Percentiles rank a stretch among this genome's conserved stretches.
Conservation (phyloP, 345 rosid species). For the Eucalyptus tenuipes region DNA sequence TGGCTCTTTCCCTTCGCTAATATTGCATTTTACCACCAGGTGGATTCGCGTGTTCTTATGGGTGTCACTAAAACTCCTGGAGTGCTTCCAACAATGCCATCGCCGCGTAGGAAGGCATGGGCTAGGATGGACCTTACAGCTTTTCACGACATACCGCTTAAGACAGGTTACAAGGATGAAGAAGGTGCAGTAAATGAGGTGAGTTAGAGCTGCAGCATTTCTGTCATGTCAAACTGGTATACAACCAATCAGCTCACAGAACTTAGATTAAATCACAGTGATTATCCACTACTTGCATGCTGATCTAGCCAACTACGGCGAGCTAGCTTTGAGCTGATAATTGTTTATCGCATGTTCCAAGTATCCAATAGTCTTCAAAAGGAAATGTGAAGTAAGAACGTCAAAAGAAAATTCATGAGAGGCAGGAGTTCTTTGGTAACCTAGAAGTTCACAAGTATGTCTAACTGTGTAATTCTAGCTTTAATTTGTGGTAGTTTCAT, state of each 20-base stretch:
- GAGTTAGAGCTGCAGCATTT: not conserved
- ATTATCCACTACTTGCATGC: not conserved
- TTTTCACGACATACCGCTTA: conserved; percentile 61
- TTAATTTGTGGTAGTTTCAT: not conserved
- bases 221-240: not conserved
- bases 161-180: conserved; percentile 76
- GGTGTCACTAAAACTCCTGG: conserved; percentile 38
- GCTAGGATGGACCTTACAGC: conserved; percentile 75
- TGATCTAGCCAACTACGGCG: not conserved
- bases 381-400: not conserved
- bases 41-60: conserved; percentile 49
- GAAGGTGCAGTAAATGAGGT: conserved; percentile 83
- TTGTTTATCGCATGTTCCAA: not conserved
- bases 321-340: not conserved
- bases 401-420: conserved; percentile 80
- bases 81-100: conserved; percentile 35
- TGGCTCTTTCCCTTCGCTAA: not conserved
- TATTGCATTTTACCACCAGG: conserved; percentile 10
- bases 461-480: not conserved
- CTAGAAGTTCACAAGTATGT: conserved; percentile 80
- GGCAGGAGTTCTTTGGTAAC: conserved; percentile 80
- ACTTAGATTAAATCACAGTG: not conserved
- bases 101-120: conserved; percentile 59
- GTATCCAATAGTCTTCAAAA: not conserved
- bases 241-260: not conserved